Base-by-base conservation (phyloP, 2,329 filamentous ascomycete species). In the Colletotrichum viniferum region DNA sequence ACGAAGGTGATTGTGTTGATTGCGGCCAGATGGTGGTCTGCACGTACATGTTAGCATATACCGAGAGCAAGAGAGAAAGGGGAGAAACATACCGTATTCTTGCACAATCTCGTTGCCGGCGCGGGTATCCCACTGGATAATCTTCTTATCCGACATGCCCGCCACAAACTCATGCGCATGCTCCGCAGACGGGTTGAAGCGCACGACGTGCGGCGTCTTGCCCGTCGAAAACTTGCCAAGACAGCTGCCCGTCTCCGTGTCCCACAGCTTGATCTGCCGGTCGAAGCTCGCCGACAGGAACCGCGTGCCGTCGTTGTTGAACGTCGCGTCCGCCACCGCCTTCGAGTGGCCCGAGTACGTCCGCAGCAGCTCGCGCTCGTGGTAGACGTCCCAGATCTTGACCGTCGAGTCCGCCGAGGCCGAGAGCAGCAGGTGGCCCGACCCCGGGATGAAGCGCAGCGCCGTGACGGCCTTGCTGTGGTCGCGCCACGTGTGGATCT, bases 121-220 rank as follows among this genome's bases (percentile, higher is more conserved):
- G 32, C 97, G 92, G 3, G 93, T 96, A 84, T 99, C 97, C 85
- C 97, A 99, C 82, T 99, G 97, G 56, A 99, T 90, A 79, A 99
- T 99, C 88, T 98, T 98, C 89, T 99, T 99, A 85, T 99, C 96
- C 48, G 95, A 97, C 95, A 98, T 97, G 81, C 97, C 97, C 2
- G 96, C 96, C 71, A 99, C 86, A 85, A 99, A 99, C 84, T 98
- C 96, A 83, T 97, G 94, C 10, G 93, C 91, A 78, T 94, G 92
- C 69, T 94, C 92, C 0, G 90, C 87, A 64, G 92, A 91, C 0
- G 96, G 96, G 85, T 98, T 98, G 89, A 98, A 98, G 79, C 95
- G 93, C 79, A 99, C 89, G 68, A 98, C 96, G 82, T 99, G 97
- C 7, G 97, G 96, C 16, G 96, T 98, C 87, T 97, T 98, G 81